Evolutionary conservation across 2,329 filamentous ascomycete species (phyloP), one percentile per base, ranked within the genome.

Genomic region (Ophiostoma australiae): DNA sequence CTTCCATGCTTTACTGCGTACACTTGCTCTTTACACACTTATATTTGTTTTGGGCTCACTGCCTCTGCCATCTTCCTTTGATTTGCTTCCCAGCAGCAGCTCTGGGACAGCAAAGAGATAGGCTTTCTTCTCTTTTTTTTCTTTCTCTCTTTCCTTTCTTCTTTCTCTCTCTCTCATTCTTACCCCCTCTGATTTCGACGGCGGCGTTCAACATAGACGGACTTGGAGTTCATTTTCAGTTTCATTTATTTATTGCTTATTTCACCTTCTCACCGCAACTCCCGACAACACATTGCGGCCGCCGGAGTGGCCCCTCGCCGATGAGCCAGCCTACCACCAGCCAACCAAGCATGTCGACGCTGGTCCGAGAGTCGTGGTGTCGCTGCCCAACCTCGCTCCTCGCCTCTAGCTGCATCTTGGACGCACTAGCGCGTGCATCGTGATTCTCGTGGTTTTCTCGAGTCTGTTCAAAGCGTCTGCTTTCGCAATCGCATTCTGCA

Each of bases 1-100:
- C 17, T 27, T 58, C 27, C 13, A 27, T 76, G 77, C 27, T 55
- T n/a, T 44, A n/a, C n/a, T 31, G 27, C 27, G 1, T 31, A 31
- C 27, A 31, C 27, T 31, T 31, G 58, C 58, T 15, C 15, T 15
- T 27, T 63, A 72, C 37, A 72, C 37, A 72, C 68, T 31, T 31
- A 31, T 31, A 31, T 31, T 31, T 31, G 27, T 72, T 73, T 73
- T 75, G 72, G 78, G 78, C 78, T 78, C 78, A 74, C 73, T 74
- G 76, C 75, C 75, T 74, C 55, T n/a, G 35, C 13, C 69, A 48
- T 31, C 23, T 41, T 70, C 66, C 58, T 63, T n/a, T 48, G 52
- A 58, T 58, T 75, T 72, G 73, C 75, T 76, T 77, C 75, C 73
- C 75, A 75, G 74, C 72, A 76, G 75, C 75, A 74, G 74, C 31